These are phyloP conservation scores for Gyrodon lividus DNA, from an alignment of 768 basidiomycete species.

Conservation along the genomic window DNA sequence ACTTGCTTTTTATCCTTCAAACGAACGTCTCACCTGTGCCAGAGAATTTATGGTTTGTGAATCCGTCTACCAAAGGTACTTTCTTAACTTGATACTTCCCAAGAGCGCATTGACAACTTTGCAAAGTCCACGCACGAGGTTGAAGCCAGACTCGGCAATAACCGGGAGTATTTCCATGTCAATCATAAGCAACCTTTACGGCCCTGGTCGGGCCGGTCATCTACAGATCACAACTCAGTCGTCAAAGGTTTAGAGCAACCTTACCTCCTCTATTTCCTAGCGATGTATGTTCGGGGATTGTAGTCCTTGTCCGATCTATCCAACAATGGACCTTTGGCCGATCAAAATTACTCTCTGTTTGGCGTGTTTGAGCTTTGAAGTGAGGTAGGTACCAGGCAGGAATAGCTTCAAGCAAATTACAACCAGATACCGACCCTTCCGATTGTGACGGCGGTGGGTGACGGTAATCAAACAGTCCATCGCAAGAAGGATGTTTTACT, in stretches of 20 bases:
- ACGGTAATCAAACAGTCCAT: not conserved
- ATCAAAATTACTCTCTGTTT: not conserved
- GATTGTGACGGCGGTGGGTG: not conserved
- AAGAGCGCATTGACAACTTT: not conserved
- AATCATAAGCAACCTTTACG: not conserved
- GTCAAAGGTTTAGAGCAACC: not conserved
- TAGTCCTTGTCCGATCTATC: not conserved
- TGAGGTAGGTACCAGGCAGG: not conserved
- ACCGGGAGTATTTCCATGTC: not conserved
- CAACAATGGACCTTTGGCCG: not conserved
- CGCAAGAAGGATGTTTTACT: not conserved
- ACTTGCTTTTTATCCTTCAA: not conserved
- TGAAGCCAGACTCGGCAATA: not conserved
- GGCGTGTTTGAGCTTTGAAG: not conserved
- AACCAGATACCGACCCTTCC: not conserved
- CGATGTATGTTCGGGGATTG: not conserved
- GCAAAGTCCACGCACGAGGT: not conserved
- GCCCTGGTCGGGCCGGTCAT: no score
- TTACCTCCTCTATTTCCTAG: not conserved
- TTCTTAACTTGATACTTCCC: no score
- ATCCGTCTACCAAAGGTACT: not conserved
- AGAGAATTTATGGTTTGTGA: not conserved
- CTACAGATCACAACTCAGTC: no score
- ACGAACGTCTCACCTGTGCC: slow-evolving; percentile 2
- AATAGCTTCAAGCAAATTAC: not conserved